Evolutionary conservation across 1,284 basidiomycete species (phyloP).

Genomic region (Pseudozyma hubeiensis): DNA sequence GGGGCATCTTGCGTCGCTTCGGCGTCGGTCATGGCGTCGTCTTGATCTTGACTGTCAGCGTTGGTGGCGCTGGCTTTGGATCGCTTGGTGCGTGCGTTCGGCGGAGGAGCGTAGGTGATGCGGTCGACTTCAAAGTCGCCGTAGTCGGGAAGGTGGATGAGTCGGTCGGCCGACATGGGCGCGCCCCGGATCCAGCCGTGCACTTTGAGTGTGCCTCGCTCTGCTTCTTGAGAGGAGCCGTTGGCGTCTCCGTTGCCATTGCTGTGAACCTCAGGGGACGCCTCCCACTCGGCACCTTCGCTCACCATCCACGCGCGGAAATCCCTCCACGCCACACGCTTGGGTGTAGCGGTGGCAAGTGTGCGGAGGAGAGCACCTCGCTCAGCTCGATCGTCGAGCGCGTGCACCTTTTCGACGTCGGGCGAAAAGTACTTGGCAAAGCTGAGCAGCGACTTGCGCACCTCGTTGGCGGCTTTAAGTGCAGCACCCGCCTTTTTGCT

Average conservation of each 20-base stretch:
- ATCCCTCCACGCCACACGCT: conserved; percentile 82
- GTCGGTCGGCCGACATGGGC: conserved; percentile 81
- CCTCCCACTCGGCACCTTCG: conserved; percentile 72
- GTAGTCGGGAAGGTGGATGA: conserved; percentile 87
- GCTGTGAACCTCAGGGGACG: conserved; percentile 57
- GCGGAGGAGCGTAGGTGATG: conserved; percentile 71
- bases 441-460: conserved; percentile 62
- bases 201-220: conserved; percentile 75
- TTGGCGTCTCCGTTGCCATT: conserved; percentile 71
- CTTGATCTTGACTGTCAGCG: conserved; percentile 12
- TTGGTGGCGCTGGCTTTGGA: conserved; percentile 38
- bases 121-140: conserved; percentile 89
- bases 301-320: conserved; percentile 83
- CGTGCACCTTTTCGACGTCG: conserved; percentile 75
- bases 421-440: conserved; percentile 94
- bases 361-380: conserved; percentile 74
- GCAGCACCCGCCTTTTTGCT: conserved; percentile 52
- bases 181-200: conserved; percentile 87
- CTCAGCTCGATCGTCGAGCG: conserved; percentile 77
- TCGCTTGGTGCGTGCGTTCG: conserved; percentile 35
- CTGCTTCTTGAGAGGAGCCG: conserved; percentile 29
- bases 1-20: conserved; percentile 36
- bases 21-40: conserved; percentile 24
- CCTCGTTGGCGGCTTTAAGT: conserved; percentile 59
- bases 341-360: conserved; percentile 63